Base-by-base conservation (phyloP, 108 stramenopile species). In the Fragilariopsis cylindrus region DNA sequence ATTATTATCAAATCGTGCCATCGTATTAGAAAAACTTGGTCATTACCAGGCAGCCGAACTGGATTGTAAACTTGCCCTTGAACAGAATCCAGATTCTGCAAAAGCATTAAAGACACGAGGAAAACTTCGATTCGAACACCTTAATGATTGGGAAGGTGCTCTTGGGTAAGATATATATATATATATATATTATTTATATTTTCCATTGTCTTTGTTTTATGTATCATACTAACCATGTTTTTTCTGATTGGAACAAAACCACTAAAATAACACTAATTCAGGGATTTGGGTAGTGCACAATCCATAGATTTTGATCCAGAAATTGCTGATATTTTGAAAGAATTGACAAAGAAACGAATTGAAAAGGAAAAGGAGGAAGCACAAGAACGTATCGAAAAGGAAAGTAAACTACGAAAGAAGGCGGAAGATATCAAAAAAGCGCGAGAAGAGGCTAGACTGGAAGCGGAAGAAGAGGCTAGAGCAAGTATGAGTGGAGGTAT, bases 231-330 rank as follows among this genome's bases (percentile, higher is more conserved):
- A 53, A 53, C 13, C 52, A 53, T 53, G 3, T 11, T 11, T 13
- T 13, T 11, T 3, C n/a, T 30, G 2, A 2, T 42, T 39, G 3
- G 18, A 50, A 69, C 6, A 47, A 48, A 66, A 42, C 45, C 7
- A 9, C n/a, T 21, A 11, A 41, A 43, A 44, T 45, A 43, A 30
- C 30, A 30, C 30, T 30, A 30, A 2, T 41, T 3, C 62, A 63
- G 62, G 41, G 79, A 80, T 66, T 65, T 72, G 63, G 68, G 60
- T 52, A 69, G 87, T 63, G 84, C 87, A n/a, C 96, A 96, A 79
- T 19, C 84, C 7, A 93, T 94, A 71, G 96, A 96, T 82, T 96
- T 86, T 78, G 93, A 96, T 77, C 88, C 88, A 30, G 90, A 81
- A 19, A 82, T 89, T n/a, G 96, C 90, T 9, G 72, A 73, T n/a